phyloP scores from a whole-genome alignment of 176 grass and related monocot genomes.

The Oryza nivara region DNA sequence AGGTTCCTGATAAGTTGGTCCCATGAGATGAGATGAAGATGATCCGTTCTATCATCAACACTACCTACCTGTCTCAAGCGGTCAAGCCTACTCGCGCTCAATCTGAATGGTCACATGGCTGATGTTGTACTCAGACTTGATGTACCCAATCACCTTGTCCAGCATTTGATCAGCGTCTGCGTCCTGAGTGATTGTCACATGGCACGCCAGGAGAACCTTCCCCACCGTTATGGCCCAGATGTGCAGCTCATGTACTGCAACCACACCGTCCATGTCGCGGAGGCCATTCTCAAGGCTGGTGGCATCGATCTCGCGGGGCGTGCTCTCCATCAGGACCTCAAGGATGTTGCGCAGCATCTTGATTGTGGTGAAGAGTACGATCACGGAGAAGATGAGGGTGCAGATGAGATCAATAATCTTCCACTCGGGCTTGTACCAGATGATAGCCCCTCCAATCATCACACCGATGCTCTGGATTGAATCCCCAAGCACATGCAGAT shows the following conservation, averaged over 20 bases:
- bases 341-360: conserved; percentile 92
- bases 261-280: conserved; percentile 71
- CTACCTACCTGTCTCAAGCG: not conserved
- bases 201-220: conserved; percentile 92
- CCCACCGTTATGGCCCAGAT: conserved; percentile 99
- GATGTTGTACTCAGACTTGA: conserved; percentile 94
- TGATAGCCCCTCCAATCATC: conserved; percentile 93
- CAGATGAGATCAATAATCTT: conserved; percentile 99
- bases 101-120: conserved; percentile 99
- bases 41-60: conserved; percentile 6
- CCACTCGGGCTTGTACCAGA: conserved; percentile 99
- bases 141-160: conserved; percentile 87
- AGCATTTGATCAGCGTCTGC: conserved; percentile 79
- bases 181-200: conserved; percentile 72
- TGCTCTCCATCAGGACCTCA: conserved; percentile 97
- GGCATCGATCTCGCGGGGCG: conserved; percentile 82
- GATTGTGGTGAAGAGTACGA: conserved; percentile 84
- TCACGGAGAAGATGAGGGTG: conserved; percentile 91
- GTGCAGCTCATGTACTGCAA: conserved; percentile 90
- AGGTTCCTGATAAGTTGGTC: not conserved
- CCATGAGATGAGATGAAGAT: not conserved
- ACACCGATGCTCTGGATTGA: conserved; percentile 94
- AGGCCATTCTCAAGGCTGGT: conserved; percentile 80
- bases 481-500: conserved; percentile 87
- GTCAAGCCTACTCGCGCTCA: conserved; percentile 59